These are phyloP conservation scores for Tetrapisispora phaffii DNA, from an alignment of 805 yeast genomes.

Conservation along the genomic window DNA sequence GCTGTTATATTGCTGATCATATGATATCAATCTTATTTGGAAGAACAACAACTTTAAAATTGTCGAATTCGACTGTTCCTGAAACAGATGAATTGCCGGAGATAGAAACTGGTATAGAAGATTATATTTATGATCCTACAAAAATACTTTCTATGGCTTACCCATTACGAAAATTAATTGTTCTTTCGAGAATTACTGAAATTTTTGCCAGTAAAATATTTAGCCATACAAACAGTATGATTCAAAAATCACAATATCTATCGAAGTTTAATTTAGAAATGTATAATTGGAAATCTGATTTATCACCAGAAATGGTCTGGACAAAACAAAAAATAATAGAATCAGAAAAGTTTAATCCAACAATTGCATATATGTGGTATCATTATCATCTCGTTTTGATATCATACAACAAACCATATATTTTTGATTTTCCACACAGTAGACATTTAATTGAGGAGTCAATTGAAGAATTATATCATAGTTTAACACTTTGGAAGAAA, in stretches of 20 bases:
- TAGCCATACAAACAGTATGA: slow-evolving; percentile 18
- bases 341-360: slow-evolving; percentile 38
- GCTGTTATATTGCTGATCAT: slow-evolving; percentile 51
- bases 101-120: slow-evolving; percentile 45
- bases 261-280: slow-evolving; percentile 38
- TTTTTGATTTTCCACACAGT: slow-evolving; percentile 20
- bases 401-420: slow-evolving; percentile 49
- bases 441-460: slow-evolving; percentile 16
- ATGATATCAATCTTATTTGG: slow-evolving; percentile 47
- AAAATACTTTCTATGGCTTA: slow-evolving; percentile 16
- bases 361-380: slow-evolving; percentile 38
- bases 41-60: slow-evolving; percentile 41
- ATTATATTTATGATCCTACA: slow-evolving; percentile 34
- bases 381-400: slow-evolving; percentile 46
- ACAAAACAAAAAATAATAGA: slow-evolving; percentile 28
- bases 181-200: slow-evolving; percentile 29
- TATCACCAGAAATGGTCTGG: slow-evolving; percentile 41
- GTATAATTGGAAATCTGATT: slow-evolving; percentile 36
- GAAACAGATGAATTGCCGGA: slow-evolving; percentile 49
- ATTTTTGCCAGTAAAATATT: slow-evolving; percentile 22
- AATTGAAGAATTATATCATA: slow-evolving; percentile 17
- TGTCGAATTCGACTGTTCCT: slow-evolving; percentile 48
- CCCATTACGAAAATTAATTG: slow-evolving; percentile 32
- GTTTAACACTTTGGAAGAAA: slow-evolving; percentile 15
- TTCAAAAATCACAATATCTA: slow-evolving; percentile 30